These are phyloP conservation scores for Oryza glaberrima DNA, from an alignment of 176 grass and related monocot genomes.

Conservation along the genomic window DNA sequence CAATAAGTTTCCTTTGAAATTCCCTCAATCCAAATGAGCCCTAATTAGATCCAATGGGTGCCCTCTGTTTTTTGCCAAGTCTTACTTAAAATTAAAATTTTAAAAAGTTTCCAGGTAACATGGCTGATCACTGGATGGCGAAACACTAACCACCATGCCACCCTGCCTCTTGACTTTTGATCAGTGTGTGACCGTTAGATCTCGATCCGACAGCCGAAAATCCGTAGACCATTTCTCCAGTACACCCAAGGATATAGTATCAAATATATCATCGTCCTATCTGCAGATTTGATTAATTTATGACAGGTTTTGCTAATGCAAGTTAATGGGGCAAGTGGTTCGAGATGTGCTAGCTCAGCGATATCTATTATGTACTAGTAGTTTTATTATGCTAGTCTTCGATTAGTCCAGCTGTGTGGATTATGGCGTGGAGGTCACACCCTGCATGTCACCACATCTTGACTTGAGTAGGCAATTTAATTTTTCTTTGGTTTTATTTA, in stretches of 20 bases:
- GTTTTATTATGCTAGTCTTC: neutral
- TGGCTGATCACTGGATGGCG: neutral
- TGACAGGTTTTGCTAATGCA: neutral
- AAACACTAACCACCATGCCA: conserved; percentile 24
- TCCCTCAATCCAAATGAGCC: too few relatives aligned
- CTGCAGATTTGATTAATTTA: conserved; percentile 14
- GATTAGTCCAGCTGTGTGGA: conserved; percentile 25
- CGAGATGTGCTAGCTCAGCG: neutral
- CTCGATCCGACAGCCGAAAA: neutral
- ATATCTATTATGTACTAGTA: neutral
- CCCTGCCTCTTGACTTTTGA: neutral
- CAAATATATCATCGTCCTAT: neutral
- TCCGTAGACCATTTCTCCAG: neutral
- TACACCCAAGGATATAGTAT: neutral
- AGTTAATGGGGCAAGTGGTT: neutral
- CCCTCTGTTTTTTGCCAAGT: neutral
- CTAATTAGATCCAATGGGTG: neutral
- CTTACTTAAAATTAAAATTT: neutral
- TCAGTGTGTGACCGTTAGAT: neutral
- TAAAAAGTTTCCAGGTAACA: neutral
- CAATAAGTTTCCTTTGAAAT: too few relatives aligned
- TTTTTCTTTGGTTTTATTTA: conserved; percentile 13
- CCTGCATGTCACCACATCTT: conserved; percentile 32
- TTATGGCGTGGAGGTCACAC: conserved; percentile 7
- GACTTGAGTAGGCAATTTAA: conserved; percentile 1